These are phyloP conservation scores for Spergularia bocconei DNA, from an alignment of 148 eudicot genomes.

Conservation along the genomic window DNA sequence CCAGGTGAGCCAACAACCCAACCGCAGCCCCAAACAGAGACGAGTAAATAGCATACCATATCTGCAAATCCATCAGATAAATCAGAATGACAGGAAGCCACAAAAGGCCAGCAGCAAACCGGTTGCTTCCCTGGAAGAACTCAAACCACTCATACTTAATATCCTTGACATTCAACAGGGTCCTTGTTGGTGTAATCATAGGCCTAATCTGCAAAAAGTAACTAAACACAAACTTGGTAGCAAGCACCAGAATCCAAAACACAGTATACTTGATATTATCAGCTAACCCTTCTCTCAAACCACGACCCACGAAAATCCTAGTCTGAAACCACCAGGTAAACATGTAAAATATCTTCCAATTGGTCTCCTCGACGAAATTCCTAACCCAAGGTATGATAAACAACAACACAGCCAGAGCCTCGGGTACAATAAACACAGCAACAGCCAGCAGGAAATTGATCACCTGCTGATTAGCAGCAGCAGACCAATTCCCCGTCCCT, in stretches of 20 bases:
- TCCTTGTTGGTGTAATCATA: constrained; percentile 62
- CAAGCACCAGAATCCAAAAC: constrained; percentile 84
- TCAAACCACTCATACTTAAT: constrained; percentile 72
- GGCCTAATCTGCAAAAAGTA: constrained; percentile 86
- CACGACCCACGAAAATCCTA: constrained; percentile 79
- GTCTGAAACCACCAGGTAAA: constrained; percentile 95
- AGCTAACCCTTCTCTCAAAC: constrained; percentile 77
- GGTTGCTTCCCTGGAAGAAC: constrained; percentile 63
- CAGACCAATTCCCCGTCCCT: constrained; percentile 31
- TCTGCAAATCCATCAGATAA: constrained; percentile 86
- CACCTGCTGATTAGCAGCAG: constrained; percentile 49
- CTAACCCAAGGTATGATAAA: constrained; percentile 77
- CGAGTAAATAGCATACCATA: constrained; percentile 92
- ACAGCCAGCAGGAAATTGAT: constrained; percentile 53
- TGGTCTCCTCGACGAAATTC: constrained; percentile 73
- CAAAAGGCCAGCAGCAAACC: constrained; percentile 72
- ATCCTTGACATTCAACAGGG: constrained; percentile 39
- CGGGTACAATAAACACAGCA: constrained; percentile 61
- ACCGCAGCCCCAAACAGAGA: constrained; percentile 76
- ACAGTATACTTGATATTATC: constrained; percentile 72
- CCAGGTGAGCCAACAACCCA: constrained; percentile 82
- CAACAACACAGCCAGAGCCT: constrained; percentile 56
- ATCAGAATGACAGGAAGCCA: constrained; percentile 92
- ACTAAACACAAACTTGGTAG: constrained; percentile 70
- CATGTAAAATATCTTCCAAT: constrained; percentile 79